phyloP scores from a whole-genome alignment of 225 moss, liverwort and hornwort genomes.

The Asterella californica region DNA sequence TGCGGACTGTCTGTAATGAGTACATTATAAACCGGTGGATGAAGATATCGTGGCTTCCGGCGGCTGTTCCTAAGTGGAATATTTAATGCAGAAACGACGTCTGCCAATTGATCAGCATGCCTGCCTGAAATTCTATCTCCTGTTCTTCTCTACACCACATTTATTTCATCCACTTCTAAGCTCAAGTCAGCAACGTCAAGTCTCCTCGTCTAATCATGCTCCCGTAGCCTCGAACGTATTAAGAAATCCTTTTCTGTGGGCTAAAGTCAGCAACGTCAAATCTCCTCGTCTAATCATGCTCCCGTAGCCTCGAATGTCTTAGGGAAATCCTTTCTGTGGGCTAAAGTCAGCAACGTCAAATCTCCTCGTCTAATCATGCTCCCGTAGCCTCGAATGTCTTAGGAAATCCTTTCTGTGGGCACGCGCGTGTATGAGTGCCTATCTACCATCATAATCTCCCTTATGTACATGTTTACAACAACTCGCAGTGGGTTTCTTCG shows the following conservation, averaged over 20 bases:
- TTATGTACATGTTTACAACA: neutral
- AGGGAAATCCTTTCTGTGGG: too few relatives aligned
- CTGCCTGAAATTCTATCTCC: slow-evolving; percentile 6
- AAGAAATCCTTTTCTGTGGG: neutral
- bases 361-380: neutral
- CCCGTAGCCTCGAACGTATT: neutral
- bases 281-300: neutral
- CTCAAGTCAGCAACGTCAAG: neutral
- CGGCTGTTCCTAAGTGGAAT: neutral
- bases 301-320: neutral
- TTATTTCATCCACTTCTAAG: neutral
- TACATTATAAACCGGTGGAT: neutral
- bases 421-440: neutral
- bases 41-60: neutral
- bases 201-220: neutral
- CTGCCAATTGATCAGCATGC: neutral
- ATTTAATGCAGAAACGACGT: neutral
- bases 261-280: neutral
- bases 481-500: neutral
- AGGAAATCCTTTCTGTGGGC: too few relatives aligned
- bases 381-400: neutral
- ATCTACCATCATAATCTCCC: neutral
- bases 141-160: neutral
- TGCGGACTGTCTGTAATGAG: neutral
- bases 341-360: neutral